Evolutionary conservation across 2,329 filamentous ascomycete species (phyloP).

Genomic region (Aureobasidium musti): DNA sequence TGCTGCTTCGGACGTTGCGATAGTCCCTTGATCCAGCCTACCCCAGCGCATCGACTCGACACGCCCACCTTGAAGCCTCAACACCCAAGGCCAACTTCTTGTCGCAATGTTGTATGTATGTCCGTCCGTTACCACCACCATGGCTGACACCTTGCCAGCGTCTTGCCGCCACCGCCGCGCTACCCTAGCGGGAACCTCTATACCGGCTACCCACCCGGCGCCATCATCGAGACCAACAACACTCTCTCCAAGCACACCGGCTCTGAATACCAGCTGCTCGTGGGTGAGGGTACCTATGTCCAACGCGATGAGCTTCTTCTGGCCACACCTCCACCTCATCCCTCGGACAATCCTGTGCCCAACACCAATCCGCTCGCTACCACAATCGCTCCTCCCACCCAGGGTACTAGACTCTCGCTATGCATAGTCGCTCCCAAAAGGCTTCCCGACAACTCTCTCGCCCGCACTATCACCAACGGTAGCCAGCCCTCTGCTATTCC

Average conservation of each 20-base stretch:
- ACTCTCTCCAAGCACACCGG: slow-evolving; percentile 76
- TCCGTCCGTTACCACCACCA: not conserved
- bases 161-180: slow-evolving; percentile 79
- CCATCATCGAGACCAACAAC: slow-evolving; percentile 93
- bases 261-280: slow-evolving; percentile 84
- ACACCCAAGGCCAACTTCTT: not conserved
- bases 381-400: slow-evolving; percentile 76
- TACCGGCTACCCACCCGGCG: slow-evolving; percentile 64
- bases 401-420: slow-evolving; percentile 81
- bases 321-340: slow-evolving; percentile 91
- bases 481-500: slow-evolving; percentile 44
- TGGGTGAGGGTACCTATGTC: slow-evolving; percentile 91
- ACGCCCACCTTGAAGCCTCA: not conserved
- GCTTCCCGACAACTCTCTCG: slow-evolving; percentile 47
- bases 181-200: slow-evolving; percentile 75
- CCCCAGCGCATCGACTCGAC: not conserved
- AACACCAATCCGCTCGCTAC: slow-evolving; percentile 93
- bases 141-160: slow-evolving; percentile 53
- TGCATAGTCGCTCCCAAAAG: slow-evolving; percentile 64
- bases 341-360: slow-evolving; percentile 81
- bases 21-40: not conserved
- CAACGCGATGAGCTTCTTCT: slow-evolving; percentile 89
- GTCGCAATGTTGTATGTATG: slow-evolving; percentile 23
- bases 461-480: slow-evolving; percentile 45
- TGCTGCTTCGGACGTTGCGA: not conserved